These are phyloP conservation scores for Colletotrichum lini DNA, from an alignment of 2,329 filamentous ascomycete genomes.

Conservation along the genomic window DNA sequence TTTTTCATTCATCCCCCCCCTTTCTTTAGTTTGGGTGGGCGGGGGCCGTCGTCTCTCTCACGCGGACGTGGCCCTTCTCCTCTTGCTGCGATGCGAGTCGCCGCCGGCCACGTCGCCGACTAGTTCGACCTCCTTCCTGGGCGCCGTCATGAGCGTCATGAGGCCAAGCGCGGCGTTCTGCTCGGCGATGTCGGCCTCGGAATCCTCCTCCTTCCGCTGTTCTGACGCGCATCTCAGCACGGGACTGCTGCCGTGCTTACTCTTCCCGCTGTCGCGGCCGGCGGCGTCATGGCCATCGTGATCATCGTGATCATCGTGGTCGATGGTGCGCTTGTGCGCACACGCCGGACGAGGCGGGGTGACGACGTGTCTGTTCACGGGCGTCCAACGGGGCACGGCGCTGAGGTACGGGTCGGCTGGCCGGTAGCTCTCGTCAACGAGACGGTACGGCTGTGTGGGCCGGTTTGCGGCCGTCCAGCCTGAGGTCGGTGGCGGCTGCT, in stretches of 20 bases:
- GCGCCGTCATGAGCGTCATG: constrained; percentile 59
- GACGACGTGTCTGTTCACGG: constrained; percentile 29
- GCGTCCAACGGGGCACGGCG: constrained; percentile 58
- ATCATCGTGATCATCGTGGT: constrained; percentile 45
- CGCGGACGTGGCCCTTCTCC: constrained; percentile 58
- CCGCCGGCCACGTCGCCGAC: constrained; percentile 43
- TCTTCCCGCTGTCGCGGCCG: constrained; percentile 44
- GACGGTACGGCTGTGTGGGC: constrained; percentile 24
- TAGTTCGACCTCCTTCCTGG: constrained; percentile 31
- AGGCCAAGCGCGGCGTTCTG: constrained; percentile 63
- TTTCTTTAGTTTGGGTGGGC: too few species aligned
- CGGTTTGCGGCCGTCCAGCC: constrained; percentile 51
- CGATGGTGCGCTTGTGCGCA: constrained; percentile 48
- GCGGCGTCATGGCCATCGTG: constrained; percentile 46
- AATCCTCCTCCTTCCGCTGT: constrained; percentile 33
- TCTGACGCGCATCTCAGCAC: constrained; percentile 32
- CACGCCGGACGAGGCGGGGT: constrained; percentile 30
- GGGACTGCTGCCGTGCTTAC: constrained; percentile 44
- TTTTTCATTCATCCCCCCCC: not conserved
- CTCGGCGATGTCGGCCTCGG: constrained; percentile 51
- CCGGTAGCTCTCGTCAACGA: constrained; percentile 40
- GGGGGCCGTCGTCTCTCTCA: constrained; percentile 41
- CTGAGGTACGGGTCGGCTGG: constrained; percentile 59
- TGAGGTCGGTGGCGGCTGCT: constrained; percentile 39
- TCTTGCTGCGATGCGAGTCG: constrained; percentile 55